Conservation (phyloP, 495 filamentous ascomycete genomes). For the Xylaria flabelliformis region DNA sequence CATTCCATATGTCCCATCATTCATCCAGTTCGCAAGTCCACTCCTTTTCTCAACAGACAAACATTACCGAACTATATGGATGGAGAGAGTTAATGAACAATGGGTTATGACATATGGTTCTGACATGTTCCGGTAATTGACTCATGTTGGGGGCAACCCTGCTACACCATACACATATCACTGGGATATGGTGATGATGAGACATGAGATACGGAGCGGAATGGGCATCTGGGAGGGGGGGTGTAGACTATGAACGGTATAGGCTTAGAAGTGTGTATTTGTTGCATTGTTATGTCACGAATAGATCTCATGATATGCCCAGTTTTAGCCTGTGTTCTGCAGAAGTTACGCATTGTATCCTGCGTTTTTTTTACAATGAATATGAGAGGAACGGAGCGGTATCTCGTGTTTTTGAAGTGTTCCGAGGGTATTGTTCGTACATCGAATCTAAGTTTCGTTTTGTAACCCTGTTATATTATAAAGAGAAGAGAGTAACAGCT, state of each 20-base stretch:
- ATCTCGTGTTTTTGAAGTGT: background rate
- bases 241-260: background rate
- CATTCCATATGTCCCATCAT: background rate
- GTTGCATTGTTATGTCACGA: conserved; percentile 6
- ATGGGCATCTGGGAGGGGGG: background rate
- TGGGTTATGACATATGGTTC: background rate
- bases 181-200: background rate
- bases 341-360: background rate
- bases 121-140: background rate
- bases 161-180: background rate
- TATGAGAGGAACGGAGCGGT: background rate
- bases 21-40: background rate
- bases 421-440: background rate
- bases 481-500: background rate
- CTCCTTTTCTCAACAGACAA: background rate
- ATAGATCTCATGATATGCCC: conserved; percentile 1
- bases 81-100: background rate
- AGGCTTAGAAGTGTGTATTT: background rate
- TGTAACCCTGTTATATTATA: background rate
- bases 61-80: background rate
- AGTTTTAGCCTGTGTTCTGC: background rate
- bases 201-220: background rate
- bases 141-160: background rate
- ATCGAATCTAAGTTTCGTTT: background rate
- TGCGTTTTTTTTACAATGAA: background rate